Evolutionary conservation across 176 grass and related monocot genomes (phyloP), one percentile per base, ranked within the genome.

Genomic region (Areca catechu): DNA sequence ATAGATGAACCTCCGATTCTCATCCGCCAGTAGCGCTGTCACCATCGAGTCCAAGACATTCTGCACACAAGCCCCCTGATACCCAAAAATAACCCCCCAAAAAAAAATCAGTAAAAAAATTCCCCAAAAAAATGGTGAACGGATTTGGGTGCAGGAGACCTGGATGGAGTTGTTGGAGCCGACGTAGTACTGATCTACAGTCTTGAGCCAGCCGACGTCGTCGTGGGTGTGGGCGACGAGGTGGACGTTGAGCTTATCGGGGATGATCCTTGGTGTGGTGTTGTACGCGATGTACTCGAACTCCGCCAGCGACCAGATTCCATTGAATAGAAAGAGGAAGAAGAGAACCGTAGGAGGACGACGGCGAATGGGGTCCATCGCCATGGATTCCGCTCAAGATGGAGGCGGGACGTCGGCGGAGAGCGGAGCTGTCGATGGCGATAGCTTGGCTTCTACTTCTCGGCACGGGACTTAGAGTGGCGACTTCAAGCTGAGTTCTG

Each of bases 1-100:
- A 50, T 95, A 95, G 81, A 95, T 70, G 68, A 95, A 95, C 57
- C 82, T 89, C 23, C 85, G 84, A 72, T 95, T 95, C 71, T 95
- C 61, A 21, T 95, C 89, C 71, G 82, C 89, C 51, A 90, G 77
- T 59, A 96, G 74, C 24, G 91, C 77, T 48, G 68, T 68, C 49
- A 95, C 79, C 51, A 95, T 62, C 24, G 85, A 95, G 72, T 95
- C 89, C 48, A 95, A 76, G 53, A 95, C 85, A 50, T 95, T 95
- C 61, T 95, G 85, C 48, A 95, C 85, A 62, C 89, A 89, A 6
- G 89, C 85, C 14, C 75, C 78, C 85, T 95, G 34, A 2, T 1
- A 19, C 55, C 64, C 55, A 24, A 70, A 65, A 20, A 20, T 34
- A 56, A 64, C 50, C 17, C 20, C 2, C 3, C n/a, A 30, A 12